Evolutionary conservation across 257 asterid genomes (phyloP), one percentile per base, ranked within the genome.

Genomic region (Cruciata laevipes): DNA sequence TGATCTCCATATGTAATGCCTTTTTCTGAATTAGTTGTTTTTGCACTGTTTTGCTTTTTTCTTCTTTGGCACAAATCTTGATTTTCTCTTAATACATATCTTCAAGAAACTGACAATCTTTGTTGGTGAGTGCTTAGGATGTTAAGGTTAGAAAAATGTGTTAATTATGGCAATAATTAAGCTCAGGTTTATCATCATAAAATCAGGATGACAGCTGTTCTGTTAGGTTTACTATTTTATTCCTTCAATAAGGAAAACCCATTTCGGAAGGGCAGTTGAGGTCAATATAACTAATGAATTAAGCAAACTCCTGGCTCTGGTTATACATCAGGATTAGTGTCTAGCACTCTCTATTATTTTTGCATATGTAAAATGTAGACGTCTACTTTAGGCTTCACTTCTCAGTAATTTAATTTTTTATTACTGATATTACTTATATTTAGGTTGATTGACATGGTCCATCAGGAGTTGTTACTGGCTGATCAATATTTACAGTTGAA

Each of bases 361-460:
- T 27, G 16, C 13, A 40, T 37, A 14, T 27, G 69, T 42, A 16
- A 30, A 65, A 65, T 17, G 6, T 21, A 10, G 32, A 6, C 49
- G 69, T 16, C 13, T 61, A 58, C 65, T 31, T 61, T 9, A 20
- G 40, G 24, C 25, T 25, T 23, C 42, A 76, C 68, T 73, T 76
- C 66, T 30, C 42, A 61, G 37, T 64, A 16, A 42, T 5, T 14
- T 42, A 3, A 20, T 23, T 5, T 40, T 16, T 44, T 7, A 7
- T 24, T 70, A 30, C 25, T 59, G 12, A 23, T 61, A 0, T 61
- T 13, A 8, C 38, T 33, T 62, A 53, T 63, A 60, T 68, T 69
- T 80, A 93, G 99, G 95, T 77, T 94, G 78, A 80, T 93, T 79
- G 96, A 90, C 83, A 80, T 85, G 86, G 86, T 87, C 66, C 99